Evolutionary conservation across 495 filamentous ascomycete genomes (phyloP), one percentile per base, ranked within the genome.

Genomic region (Xylaria cubensis): DNA sequence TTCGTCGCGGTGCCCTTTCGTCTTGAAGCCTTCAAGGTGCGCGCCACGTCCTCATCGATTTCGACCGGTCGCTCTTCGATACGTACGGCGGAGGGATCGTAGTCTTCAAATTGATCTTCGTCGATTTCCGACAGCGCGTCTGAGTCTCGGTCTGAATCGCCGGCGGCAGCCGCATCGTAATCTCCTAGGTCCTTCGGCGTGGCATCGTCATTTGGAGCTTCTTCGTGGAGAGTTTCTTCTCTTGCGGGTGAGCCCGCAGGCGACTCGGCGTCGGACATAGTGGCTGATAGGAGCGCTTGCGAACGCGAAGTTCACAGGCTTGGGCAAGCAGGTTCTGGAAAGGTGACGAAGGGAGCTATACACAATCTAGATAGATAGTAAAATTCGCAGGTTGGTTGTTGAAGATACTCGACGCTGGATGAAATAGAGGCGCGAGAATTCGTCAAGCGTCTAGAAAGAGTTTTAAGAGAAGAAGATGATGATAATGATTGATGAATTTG

Each of bases 111-210:
- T 79, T 97, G 91, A 58, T 92, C 92, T 79, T 98, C 96, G 80
- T 98, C 97, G 75, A 99, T 91, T 80, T 99, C 96, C 12, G 95
- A 98, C 19, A 97, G 88, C 66, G 93, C 88, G n/a, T 86, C 84
- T 13, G 92, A 94, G 42, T 95, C 93, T 72, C 92, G 89, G 74
- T 95, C 94, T 0, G 91, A 92, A n/a, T 86, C 75, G 62, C 81
- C 84, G 26, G 79, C 85, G n/a, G 82, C 73, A 63, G 77, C 73
- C 67, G 78, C 80, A 62, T 77, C 77, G 17, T 82, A 75, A 51
- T 81, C 80, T n/a, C 78, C 76, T 5, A 82, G 72, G 56, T 85
- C 82, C 24, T 74, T 70, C 55, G 73, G 74, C 36, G 74, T 72
- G 0, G 77, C 72, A 42, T 73, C 75, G 21, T 79, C 74, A 39